These are phyloP conservation scores for Penicillium roqueforti DNA, from an alignment of 495 filamentous ascomycete species.

Conservation along the genomic window DNA sequence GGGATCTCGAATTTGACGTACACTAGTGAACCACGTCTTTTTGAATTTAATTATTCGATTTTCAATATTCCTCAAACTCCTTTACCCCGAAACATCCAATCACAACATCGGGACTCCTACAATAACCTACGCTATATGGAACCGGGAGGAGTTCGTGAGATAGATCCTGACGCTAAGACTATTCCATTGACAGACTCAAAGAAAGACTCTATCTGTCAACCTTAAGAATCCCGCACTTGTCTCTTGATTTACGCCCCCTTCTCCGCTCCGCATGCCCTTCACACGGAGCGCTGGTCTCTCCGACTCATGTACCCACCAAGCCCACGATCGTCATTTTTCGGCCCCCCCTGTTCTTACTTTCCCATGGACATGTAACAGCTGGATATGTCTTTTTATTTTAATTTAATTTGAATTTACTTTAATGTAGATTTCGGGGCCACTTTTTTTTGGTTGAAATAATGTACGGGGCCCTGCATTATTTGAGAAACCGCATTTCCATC, in stretches of 20 bases:
- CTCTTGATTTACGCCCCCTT: too few species aligned
- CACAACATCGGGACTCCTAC: not conserved
- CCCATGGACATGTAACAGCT: conserved; percentile 31
- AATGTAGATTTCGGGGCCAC: conserved; percentile 10
- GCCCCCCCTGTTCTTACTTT: conserved; percentile 35
- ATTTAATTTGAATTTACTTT: conserved; percentile 17
- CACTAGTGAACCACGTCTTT: not conserved
- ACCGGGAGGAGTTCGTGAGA: not conserved
- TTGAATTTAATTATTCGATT: too few species aligned
- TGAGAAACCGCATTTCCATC: conserved; percentile 20
- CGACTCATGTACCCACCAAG: conserved; percentile 17
- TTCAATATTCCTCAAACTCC: not conserved
- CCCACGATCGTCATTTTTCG: conserved; percentile 45
- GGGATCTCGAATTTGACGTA: not conserved
- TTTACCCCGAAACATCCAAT: not conserved
- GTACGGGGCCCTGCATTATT: conserved; percentile 28
- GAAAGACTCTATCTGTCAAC: not conserved
- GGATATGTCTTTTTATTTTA: conserved; percentile 19
- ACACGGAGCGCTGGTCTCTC: not conserved
- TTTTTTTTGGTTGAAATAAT: conserved; percentile 18
- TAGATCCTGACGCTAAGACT: not conserved
- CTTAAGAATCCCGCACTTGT: not conserved
- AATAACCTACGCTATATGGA: not conserved
- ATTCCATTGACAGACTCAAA: too few species aligned
- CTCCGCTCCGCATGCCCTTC: not conserved